A percentile compares a stretch with the other conserved stretches of the same genome.
phyloP scores from a whole-genome alignment of 306 rosid genomes.

The Carpinus fangiana region DNA sequence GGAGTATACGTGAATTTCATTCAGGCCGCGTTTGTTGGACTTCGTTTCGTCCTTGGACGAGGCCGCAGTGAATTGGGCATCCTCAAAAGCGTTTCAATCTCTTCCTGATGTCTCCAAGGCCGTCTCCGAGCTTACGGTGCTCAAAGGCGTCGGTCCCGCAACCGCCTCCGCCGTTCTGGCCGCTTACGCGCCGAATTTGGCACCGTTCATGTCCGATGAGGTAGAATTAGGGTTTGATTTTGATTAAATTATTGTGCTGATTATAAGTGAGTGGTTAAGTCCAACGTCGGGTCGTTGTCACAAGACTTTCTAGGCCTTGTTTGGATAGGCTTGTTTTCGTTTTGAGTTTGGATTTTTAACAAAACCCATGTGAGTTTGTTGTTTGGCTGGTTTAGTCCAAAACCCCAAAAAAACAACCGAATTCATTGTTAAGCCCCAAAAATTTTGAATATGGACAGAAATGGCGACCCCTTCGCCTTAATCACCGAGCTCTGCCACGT shows the following conservation, averaged over 20 bases:
- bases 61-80: slow-evolving; percentile 50
- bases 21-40: slow-evolving; percentile 84
- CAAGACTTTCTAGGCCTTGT: too few species aligned
- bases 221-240: slow-evolving; percentile 21
- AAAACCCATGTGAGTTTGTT: too few species aligned
- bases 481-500: too few species aligned
- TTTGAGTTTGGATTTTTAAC: too few species aligned
- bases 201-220: slow-evolving; percentile 98
- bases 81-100: slow-evolving; percentile 61
- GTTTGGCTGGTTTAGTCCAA: too few species aligned
- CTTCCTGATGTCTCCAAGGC: slow-evolving; percentile 78
- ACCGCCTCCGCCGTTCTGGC: slow-evolving; percentile 86
- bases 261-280: background rate
- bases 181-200: slow-evolving; percentile 62
- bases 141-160: slow-evolving; percentile 90
- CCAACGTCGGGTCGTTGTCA: too few species aligned
- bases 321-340: too few species aligned
- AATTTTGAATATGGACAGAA: too few species aligned
- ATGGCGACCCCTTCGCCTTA: too few species aligned
- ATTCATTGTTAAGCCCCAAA: too few species aligned
- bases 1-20: slow-evolving; percentile 8
- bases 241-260: background rate
- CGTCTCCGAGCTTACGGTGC: slow-evolving; percentile 61
- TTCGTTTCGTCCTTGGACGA: slow-evolving; percentile 78
- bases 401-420: too few species aligned